These are phyloP conservation scores for Acer negundo DNA, from an alignment of 345 rosid genomes.

Conservation along the genomic window DNA sequence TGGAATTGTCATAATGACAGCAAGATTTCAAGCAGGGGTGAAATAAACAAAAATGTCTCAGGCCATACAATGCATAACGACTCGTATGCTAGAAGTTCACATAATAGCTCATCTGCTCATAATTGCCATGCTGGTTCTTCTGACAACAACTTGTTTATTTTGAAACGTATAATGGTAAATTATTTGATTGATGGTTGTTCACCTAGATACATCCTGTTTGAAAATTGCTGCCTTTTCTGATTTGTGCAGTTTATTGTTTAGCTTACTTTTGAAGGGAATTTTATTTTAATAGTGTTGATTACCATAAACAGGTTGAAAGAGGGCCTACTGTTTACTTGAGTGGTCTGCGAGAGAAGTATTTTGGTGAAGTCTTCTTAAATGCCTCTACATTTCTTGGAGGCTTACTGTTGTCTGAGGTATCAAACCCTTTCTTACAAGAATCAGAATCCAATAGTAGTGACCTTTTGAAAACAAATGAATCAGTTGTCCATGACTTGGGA, in stretches of 20 bases:
- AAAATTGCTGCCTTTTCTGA: neutral
- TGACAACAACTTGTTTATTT: conserved; percentile 59
- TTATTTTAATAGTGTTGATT: conserved; percentile 4
- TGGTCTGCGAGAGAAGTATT: conserved; percentile 92
- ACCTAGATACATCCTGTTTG: conserved; percentile 3
- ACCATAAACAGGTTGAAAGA: conserved; percentile 79
- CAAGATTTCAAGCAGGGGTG: conserved; percentile 47
- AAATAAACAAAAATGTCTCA: conserved; percentile 40
- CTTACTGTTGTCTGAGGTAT: conserved; percentile 33
- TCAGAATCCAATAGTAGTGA: conserved; percentile 31
- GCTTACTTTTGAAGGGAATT: conserved; percentile 5
- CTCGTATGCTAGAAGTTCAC: conserved; percentile 31
- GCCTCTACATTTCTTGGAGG: conserved; percentile 56
- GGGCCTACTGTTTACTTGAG: conserved; percentile 80
- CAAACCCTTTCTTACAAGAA: conserved; percentile 39
- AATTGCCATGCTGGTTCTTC: conserved; percentile 42
- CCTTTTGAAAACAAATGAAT: conserved; percentile 27
- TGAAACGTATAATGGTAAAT: conserved; percentile 92
- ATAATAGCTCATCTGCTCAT: conserved; percentile 36
- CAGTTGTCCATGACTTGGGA: conserved; percentile 29
- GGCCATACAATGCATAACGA: conserved; percentile 31
- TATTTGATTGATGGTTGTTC: conserved; percentile 6
- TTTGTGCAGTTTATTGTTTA: neutral
- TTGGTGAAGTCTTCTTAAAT: conserved; percentile 83
- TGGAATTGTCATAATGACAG: conserved; percentile 68